These are phyloP conservation scores for Penicillium pulvis DNA, from an alignment of 495 filamentous ascomycete species.

Conservation along the genomic window DNA sequence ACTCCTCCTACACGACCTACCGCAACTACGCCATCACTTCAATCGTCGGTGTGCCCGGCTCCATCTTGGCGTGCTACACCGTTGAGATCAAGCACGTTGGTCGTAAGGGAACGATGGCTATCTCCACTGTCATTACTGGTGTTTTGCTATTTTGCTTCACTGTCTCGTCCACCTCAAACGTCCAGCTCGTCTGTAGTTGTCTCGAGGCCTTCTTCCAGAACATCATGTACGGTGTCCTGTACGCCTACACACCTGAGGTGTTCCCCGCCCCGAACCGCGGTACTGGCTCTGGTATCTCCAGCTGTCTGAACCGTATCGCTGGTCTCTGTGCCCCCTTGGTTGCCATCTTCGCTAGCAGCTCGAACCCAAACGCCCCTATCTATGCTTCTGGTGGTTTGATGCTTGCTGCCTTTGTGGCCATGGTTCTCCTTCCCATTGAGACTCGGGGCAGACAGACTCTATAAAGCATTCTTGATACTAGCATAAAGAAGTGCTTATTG, in stretches of 20 bases:
- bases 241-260: conserved; percentile 63
- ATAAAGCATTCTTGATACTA: conserved; percentile 17
- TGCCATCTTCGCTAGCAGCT: conserved; percentile 48
- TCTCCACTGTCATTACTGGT: conserved; percentile 55
- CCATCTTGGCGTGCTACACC: conserved; percentile 55
- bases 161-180: conserved; percentile 44
- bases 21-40: conserved; percentile 63
- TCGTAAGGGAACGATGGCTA: conserved; percentile 60
- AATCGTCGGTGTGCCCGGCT: conserved; percentile 59
- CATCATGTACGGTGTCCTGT: conserved; percentile 65
- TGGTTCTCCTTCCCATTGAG: conserved; percentile 56
- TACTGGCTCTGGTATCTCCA: conserved; percentile 59
- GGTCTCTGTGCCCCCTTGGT: conserved; percentile 62
- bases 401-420: conserved; percentile 52
- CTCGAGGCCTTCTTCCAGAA: conserved; percentile 64
- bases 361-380: conserved; percentile 51
- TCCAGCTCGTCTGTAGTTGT: conserved; percentile 54
- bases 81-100: conserved; percentile 62
- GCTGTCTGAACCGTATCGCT: conserved; percentile 57
- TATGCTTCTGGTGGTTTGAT: conserved; percentile 56
- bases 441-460: conserved; percentile 53
- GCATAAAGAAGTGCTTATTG: background rate
- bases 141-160: conserved; percentile 64
- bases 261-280: conserved; percentile 62
- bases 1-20: conserved; percentile 52